Percentiles rank a stretch among this genome's conserved stretches.
Conservation (phyloP, 192 early-diverging fungal genomes). For the Diversispora epigaea region DNA sequence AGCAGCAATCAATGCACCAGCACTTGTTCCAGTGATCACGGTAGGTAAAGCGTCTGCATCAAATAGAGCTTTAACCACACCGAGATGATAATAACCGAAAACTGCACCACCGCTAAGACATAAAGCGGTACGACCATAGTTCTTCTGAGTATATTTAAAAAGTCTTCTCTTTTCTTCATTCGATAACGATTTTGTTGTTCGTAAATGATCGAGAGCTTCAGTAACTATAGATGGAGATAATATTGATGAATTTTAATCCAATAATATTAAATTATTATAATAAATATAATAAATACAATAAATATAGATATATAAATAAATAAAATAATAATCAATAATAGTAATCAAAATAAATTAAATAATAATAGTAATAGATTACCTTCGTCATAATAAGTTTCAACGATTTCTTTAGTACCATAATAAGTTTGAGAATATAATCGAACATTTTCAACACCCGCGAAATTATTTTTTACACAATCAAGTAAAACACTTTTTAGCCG, state of each 20-base stretch:
- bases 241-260: background rate
- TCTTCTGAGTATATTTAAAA: slow-evolving; percentile 60
- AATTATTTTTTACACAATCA: slow-evolving; percentile 70
- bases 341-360: background rate
- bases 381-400: slow-evolving; percentile 71
- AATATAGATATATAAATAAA: background rate
- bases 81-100: slow-evolving; percentile 70
- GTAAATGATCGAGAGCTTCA: slow-evolving; percentile 43
- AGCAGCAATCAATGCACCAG: slow-evolving; percentile 63
- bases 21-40: slow-evolving; percentile 79
- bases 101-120: slow-evolving; percentile 78
- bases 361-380: slow-evolving; percentile 30
- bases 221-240: slow-evolving; percentile 42
- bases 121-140: slow-evolving; percentile 75
- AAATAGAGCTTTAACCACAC: slow-evolving; percentile 71
- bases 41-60: slow-evolving; percentile 66
- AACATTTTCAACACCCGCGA: slow-evolving; percentile 75
- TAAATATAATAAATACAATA: background rate
- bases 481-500: slow-evolving; percentile 54
- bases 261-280: no score
- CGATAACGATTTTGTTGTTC: slow-evolving; percentile 37
- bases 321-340: background rate
- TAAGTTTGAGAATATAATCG: slow-evolving; percentile 71
- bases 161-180: slow-evolving; percentile 61
- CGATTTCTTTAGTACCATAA: slow-evolving; percentile 68